phyloP scores from a whole-genome alignment of 1,284 basidiomycete species.

The Neolentinus lepideus region DNA sequence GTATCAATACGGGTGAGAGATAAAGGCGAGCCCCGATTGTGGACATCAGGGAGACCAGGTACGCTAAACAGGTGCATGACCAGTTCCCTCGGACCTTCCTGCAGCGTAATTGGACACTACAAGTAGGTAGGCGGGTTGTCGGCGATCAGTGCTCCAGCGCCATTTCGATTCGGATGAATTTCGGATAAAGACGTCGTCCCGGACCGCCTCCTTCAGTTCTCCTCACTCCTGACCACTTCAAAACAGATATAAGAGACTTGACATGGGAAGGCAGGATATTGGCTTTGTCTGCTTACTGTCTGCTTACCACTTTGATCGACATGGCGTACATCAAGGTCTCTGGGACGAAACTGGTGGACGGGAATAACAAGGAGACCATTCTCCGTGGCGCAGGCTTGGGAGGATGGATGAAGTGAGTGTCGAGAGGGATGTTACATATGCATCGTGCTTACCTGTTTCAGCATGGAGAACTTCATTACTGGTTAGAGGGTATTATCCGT shows the following conservation, averaged over 20 bases:
- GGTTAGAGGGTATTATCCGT: conserved; percentile 19
- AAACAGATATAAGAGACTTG: neutral
- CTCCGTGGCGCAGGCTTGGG: conserved; percentile 63
- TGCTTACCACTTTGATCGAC: neutral
- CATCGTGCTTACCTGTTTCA: conserved; percentile 11
- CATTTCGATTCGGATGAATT: neutral
- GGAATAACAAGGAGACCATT: conserved; percentile 45
- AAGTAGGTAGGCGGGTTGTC: neutral
- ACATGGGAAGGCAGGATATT: neutral
- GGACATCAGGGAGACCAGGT: too few species aligned
- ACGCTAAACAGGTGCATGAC: too few species aligned
- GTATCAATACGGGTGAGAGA: neutral
- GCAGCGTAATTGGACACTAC: neutral
- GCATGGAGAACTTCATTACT: conserved; percentile 61
- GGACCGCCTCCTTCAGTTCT: neutral
- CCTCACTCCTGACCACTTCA: neutral
- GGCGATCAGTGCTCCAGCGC: neutral
- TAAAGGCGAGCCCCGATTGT: too few species aligned
- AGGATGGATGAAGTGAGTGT: conserved; percentile 62
- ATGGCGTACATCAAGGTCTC: conserved; percentile 44
- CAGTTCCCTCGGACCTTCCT: neutral
- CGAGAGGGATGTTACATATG: neutral
- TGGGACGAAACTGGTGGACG: conserved; percentile 52
- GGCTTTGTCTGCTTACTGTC: neutral
- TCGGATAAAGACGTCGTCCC: neutral